Evolutionary conservation across 306 rosid genomes (phyloP).

Genomic region (Astragalus glycyphyllos): DNA sequence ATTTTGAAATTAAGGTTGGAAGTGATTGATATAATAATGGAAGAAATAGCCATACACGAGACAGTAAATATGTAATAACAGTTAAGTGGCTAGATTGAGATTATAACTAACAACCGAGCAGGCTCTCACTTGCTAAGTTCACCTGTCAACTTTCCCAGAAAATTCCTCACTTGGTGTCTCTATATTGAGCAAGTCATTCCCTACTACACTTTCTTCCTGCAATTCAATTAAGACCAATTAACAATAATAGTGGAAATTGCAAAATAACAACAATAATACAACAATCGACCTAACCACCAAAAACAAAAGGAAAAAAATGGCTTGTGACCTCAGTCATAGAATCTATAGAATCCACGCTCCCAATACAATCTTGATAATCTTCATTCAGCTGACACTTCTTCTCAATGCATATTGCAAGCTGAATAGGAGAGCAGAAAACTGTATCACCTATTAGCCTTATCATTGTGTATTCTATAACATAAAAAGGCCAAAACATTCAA

Average conservation of each 20-base stretch:
- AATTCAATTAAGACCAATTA: slow-evolving; percentile 40
- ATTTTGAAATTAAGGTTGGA: slow-evolving; percentile 16
- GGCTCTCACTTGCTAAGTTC: slow-evolving; percentile 96
- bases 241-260: slow-evolving; percentile 34
- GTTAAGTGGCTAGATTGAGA: slow-evolving; percentile 24
- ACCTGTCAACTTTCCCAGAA: slow-evolving; percentile 93
- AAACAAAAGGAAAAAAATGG: slow-evolving; percentile 28
- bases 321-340: slow-evolving; percentile 60
- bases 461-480: slow-evolving; percentile 24
- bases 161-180: slow-evolving; percentile 59
- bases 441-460: slow-evolving; percentile 34
- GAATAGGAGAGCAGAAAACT: slow-evolving; percentile 45
- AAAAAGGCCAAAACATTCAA: slow-evolving; percentile 28
- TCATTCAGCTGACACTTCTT: slow-evolving; percentile 69
- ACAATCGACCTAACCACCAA: slow-evolving; percentile 31
- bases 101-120: slow-evolving; percentile 52
- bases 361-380: slow-evolving; percentile 92
- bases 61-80: slow-evolving; percentile 10
- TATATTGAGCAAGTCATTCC: slow-evolving; percentile 53
- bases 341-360: slow-evolving; percentile 69
- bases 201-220: slow-evolving; percentile 73
- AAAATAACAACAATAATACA: slow-evolving; percentile 14
- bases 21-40: slow-evolving; percentile 21
- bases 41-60: slow-evolving; percentile 27
- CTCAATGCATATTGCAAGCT: slow-evolving; percentile 96